Base-by-base conservation (phyloP, 2,329 filamentous ascomycete species). In the Talaromyces amestolkiae region DNA sequence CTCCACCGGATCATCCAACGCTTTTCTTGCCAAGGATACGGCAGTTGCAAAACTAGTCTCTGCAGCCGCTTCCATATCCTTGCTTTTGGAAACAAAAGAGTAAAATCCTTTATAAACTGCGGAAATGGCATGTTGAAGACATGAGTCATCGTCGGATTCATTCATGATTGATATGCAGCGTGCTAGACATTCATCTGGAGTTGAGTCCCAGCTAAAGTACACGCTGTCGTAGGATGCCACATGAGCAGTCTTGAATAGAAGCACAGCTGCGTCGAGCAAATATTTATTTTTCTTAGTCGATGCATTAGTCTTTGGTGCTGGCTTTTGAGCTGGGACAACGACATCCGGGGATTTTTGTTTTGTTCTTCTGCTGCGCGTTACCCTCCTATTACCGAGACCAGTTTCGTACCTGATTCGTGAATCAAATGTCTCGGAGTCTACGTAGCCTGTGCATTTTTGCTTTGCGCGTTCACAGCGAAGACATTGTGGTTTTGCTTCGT, bases 401-500 rank as follows among this genome's bases (percentile, higher is more conserved):
- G 35, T 51, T 39, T 49, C 33, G 15, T 43, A 24, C 53, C 33
- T 41, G 22, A 62, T 7, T 27, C 35, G 33, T 31, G 33, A 19
- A 37, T 39, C 47, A 11, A 63, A 56, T 10, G 15, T 51, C 3
- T 31, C 24, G 10, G 22, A 41, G 13, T 45, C 49, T 6, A 13
- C 8, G 13, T 63, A 63, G 6, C 61, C 61, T n/a, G 61, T 35
- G 37, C 61, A 63, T 47, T 33, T 47, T 10, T 35, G 53, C 5
- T 51, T 41, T 56, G 61, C 49, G 11, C 22, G 22, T 33, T 17
- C 19, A 17, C 61, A 63, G 24, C 61, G 61, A 22, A 58, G 15
- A 45, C 61, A 63, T 11, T 24, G 27, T 35, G 61, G 61, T 27
- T 58, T 63, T n/a, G 24, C 39, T 49, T 63, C 51, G 19, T 63